phyloP scores from a whole-genome alignment of 352 stramenopile species.

The Globisporangium canariense region DNA sequence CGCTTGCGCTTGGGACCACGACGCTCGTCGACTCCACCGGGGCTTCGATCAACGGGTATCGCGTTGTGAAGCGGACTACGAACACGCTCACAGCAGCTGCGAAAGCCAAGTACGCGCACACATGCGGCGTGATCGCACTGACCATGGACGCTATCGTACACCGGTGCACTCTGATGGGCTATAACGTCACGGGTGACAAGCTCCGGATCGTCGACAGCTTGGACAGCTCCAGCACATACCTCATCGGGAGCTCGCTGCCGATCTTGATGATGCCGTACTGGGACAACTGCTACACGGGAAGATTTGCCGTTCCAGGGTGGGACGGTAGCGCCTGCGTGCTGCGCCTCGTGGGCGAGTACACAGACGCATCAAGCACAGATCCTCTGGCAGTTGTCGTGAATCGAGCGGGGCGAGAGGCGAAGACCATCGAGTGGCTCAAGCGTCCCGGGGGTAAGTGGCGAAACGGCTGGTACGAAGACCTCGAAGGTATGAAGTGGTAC shows the following conservation, averaged over 20 bases:
- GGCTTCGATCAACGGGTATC: slow-evolving; percentile 11
- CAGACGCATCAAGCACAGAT: background rate
- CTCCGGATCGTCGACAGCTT: slow-evolving; percentile 23
- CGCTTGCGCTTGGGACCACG: slow-evolving; percentile 14
- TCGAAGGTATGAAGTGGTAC: slow-evolving; percentile 7
- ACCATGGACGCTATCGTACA: slow-evolving; percentile 22
- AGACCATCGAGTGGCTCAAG: slow-evolving; percentile 25
- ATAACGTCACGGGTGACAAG: slow-evolving; percentile 25
- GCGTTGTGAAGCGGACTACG: slow-evolving; percentile 8
- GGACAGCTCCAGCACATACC: slow-evolving; percentile 1
- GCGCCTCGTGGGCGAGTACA: slow-evolving; percentile 13
- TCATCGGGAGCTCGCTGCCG: slow-evolving; percentile 12
- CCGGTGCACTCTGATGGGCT: slow-evolving; percentile 20
- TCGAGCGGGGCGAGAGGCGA: slow-evolving; percentile 16
- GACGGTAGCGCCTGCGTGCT: slow-evolving; percentile 19
- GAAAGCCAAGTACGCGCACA: background rate
- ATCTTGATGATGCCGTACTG: slow-evolving; percentile 17
- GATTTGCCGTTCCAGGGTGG: slow-evolving; percentile 8
- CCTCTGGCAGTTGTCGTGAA: slow-evolving; percentile 7
- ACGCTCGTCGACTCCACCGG: slow-evolving; percentile 12
- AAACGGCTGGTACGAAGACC: slow-evolving; percentile 38
- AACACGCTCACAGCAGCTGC: background rate
- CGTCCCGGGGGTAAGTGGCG: slow-evolving; percentile 23
- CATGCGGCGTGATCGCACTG: slow-evolving; percentile 18
- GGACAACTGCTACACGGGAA: slow-evolving; percentile 8